Evolutionary conservation across 202 grass and related monocot genomes (phyloP).

Genomic region (Zoysia matrella): DNA sequence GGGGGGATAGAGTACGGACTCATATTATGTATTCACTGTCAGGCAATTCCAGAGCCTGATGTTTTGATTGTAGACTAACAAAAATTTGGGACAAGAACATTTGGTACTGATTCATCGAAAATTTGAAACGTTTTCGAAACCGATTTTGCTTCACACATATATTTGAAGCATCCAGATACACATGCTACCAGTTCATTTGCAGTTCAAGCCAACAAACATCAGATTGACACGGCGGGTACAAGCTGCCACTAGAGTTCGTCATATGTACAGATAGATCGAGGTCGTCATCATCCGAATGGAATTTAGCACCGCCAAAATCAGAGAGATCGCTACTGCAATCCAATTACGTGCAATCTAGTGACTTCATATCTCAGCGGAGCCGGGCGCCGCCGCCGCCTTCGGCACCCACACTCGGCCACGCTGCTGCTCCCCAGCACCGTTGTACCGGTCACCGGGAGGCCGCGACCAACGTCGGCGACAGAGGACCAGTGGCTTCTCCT

Average conservation of each 20-base stretch:
- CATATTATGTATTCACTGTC: conserved; percentile 18
- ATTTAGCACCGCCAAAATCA: background rate
- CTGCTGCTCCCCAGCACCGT: background rate
- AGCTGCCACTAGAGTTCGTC: background rate
- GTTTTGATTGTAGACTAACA: conserved; percentile 29
- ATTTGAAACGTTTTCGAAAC: background rate
- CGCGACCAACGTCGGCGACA: background rate
- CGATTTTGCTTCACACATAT: no score
- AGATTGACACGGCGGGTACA: background rate
- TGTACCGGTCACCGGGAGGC: background rate
- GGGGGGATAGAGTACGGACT: background rate
- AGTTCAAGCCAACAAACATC: background rate
- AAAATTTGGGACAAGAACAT: conserved; percentile 36
- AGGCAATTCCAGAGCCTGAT: conserved; percentile 27
- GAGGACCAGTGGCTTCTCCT: background rate
- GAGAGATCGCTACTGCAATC: conserved; percentile 1
- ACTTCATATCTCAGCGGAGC: conserved; percentile 1
- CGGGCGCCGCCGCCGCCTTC: conserved; percentile 1
- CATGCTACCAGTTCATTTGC: background rate
- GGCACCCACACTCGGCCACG: conserved; percentile 39
- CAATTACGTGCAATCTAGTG: background rate
- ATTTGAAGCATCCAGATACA: background rate
- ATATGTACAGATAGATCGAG: background rate
- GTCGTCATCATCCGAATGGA: background rate
- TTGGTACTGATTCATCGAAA: conserved; percentile 2